These are phyloP conservation scores for Nothomitra cinnamomea DNA, from an alignment of 2,329 filamentous ascomycete genomes.

Conservation along the genomic window DNA sequence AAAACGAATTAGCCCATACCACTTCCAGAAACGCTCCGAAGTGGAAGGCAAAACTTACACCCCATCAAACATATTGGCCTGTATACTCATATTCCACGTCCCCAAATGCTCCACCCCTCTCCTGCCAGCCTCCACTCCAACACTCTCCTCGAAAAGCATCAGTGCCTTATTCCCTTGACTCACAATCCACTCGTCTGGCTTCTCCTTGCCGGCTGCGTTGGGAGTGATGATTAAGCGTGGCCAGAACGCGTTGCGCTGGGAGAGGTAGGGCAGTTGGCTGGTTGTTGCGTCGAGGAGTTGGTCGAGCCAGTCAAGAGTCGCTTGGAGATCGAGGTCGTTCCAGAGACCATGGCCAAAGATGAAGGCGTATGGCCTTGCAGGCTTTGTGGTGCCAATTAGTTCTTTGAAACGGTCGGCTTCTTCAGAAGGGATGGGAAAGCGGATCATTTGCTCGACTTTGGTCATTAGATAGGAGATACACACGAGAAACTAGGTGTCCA, in stretches of 20 bases:
- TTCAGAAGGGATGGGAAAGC: slow-evolving; percentile 24
- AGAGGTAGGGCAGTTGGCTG: slow-evolving; percentile 4
- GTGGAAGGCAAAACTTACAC: slow-evolving; percentile 14
- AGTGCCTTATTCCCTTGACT: slow-evolving; percentile 31
- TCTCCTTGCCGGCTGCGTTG: slow-evolving; percentile 28
- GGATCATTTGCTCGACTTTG: slow-evolving; percentile 28
- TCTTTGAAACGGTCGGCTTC: slow-evolving; percentile 24
- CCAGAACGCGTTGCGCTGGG: slow-evolving; percentile 9
- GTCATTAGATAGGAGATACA: slow-evolving; percentile 9
- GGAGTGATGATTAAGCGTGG: slow-evolving; percentile 25
- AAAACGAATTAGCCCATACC: background rate
- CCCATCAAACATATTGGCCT: slow-evolving; percentile 30
- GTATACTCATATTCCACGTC: slow-evolving; percentile 34
- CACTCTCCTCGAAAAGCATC: slow-evolving; percentile 27
- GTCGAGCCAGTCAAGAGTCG: slow-evolving; percentile 26
- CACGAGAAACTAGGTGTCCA: slow-evolving; percentile 16
- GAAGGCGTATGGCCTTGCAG: slow-evolving; percentile 23
- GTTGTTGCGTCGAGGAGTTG: slow-evolving; percentile 18
- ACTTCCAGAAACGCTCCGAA: background rate
- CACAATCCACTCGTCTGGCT: slow-evolving; percentile 29
- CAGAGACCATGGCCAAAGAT: slow-evolving; percentile 31
- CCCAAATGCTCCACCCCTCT: slow-evolving; percentile 28
- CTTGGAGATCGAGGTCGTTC: slow-evolving; percentile 28
- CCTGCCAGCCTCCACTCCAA: slow-evolving; percentile 19
- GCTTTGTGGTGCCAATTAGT: slow-evolving; percentile 19